Base-by-base conservation (phyloP, 768 basidiomycete species). In the Suillus ampliporus region DNA sequence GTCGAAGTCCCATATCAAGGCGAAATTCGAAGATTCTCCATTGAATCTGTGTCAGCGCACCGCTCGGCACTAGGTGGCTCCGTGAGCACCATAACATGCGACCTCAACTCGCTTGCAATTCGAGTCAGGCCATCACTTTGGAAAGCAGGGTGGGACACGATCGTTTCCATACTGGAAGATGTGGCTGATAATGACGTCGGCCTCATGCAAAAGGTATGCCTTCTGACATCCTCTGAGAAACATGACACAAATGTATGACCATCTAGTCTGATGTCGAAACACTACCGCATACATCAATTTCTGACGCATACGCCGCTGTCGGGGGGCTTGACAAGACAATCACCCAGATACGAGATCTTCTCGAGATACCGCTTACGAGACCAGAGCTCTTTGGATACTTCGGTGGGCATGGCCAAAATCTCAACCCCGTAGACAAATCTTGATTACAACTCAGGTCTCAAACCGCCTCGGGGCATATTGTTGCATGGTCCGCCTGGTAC, bases 401-500 rank as follows among this genome's bases (percentile, higher is more conserved):
- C 68, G 89, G 91, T 86, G 40, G 52, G 83, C 68, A 40, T 34
- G 38, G 17, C 9, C 4, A 26, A 40, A 56, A 44, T 6, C 43
- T 44, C 10, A 26, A 17, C 1, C 21, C 21, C 60, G 38, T 28
- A n/a, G 37, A 51, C 82, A 56, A 59, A 48, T 59, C 56, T 66
- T 61, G 58, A 26, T 37, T 28, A 28, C 31, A 34, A 43, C 57
- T 34, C 60, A 86, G 94, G 92, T 40, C 82, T 99, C n/a, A 95
- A 92, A 69, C 96, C 97, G 17, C 96, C 97, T n/a, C 88, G 93
- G 51, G 97, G 97, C 5, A 91, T 99, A 50, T 84, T 99, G 21
- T 85, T 99, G 2, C 90, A 98, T 74, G 97, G 97, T 13, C 96
- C 95, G 13, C 95, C 97, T 3, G 97, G 97, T 41, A 99, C 97